Evolutionary conservation across 345 rosid genomes (phyloP).

Genomic region (Dovyalis caffra): DNA sequence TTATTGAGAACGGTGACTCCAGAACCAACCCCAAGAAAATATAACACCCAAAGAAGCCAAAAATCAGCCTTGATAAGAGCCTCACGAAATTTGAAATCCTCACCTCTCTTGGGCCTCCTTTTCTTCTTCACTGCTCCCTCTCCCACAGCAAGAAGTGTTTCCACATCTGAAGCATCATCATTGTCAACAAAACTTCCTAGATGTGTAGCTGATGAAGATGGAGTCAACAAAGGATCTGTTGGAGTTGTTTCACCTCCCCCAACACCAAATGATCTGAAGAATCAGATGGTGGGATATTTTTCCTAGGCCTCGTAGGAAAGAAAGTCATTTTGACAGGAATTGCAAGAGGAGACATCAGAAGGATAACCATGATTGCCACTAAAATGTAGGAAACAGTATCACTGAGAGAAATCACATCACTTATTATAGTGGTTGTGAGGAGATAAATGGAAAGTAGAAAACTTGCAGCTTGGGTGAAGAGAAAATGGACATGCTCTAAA

Average conservation of each 20-base stretch:
- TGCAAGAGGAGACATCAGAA: conserved; percentile 75
- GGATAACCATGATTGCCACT: conserved; percentile 55
- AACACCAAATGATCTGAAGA: conserved; percentile 58
- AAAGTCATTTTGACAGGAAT: conserved; percentile 95
- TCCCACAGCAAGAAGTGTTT: conserved; percentile 65
- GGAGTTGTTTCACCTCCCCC: conserved; percentile 39
- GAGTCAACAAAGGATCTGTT: conserved; percentile 54
- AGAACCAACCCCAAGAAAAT: conserved; percentile 87
- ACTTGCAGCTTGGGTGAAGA: conserved; percentile 64
- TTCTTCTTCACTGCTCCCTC: conserved; percentile 83
- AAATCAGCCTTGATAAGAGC: conserved; percentile 88
- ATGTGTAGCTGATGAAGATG: conserved; percentile 67
- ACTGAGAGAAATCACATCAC: conserved; percentile 42
- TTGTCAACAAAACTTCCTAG: conserved; percentile 59
- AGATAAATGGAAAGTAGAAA: conserved; percentile 69
- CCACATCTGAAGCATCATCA: conserved; percentile 53
- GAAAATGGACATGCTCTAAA: conserved; percentile 68
- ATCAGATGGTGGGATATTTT: conserved; percentile 35
- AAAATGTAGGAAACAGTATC: conserved; percentile 43
- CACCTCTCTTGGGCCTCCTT: conserved; percentile 77
- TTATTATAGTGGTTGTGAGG: conserved; percentile 47
- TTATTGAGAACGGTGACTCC: conserved; percentile 89
- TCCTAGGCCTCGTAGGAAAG: conserved; percentile 52
- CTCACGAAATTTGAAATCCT: conserved; percentile 73
- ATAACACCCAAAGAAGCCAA: conserved; percentile 92